These are phyloP conservation scores for Metarhizium anisopliae DNA, from an alignment of 2,329 filamentous ascomycete species.

Conservation along the genomic window DNA sequence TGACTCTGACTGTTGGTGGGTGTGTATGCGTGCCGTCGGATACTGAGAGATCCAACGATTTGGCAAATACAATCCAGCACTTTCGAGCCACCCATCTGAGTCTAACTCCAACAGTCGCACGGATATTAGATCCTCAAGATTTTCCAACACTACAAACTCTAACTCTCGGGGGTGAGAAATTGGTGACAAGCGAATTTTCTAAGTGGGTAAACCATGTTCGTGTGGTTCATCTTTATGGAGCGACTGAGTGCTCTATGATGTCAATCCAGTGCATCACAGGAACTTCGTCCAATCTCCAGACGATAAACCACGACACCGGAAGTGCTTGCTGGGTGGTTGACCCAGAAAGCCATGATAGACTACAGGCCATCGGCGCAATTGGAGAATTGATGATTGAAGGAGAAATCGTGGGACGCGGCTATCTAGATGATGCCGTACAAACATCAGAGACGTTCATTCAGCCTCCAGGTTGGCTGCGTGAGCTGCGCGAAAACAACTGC, in stretches of 20 bases:
- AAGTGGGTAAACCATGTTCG: not conserved
- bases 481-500: not conserved
- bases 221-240: not conserved
- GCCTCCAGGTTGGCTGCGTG: not conserved
- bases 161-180: conserved; percentile 4
- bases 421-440: not conserved
- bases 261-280: too few relatives aligned
- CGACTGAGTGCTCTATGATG: not conserved
- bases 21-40: conserved; percentile 12
- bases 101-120: conserved; percentile 10
- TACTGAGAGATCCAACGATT: conserved; percentile 9
- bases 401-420: not conserved
- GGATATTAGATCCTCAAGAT: not conserved
- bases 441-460: not conserved
- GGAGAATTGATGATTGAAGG: conserved; percentile 3
- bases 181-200: not conserved
- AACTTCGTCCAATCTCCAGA: too few relatives aligned
- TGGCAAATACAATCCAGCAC: conserved; percentile 7
- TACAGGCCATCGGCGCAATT: not conserved
- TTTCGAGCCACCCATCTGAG: conserved; percentile 1
- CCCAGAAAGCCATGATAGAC: not conserved
- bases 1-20: conserved; percentile 10
- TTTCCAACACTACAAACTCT: conserved; percentile 2
- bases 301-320: not conserved
- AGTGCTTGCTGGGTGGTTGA: not conserved